phyloP scores from a whole-genome alignment of 148 eudicot genomes.

The Rhododendron henanense region DNA sequence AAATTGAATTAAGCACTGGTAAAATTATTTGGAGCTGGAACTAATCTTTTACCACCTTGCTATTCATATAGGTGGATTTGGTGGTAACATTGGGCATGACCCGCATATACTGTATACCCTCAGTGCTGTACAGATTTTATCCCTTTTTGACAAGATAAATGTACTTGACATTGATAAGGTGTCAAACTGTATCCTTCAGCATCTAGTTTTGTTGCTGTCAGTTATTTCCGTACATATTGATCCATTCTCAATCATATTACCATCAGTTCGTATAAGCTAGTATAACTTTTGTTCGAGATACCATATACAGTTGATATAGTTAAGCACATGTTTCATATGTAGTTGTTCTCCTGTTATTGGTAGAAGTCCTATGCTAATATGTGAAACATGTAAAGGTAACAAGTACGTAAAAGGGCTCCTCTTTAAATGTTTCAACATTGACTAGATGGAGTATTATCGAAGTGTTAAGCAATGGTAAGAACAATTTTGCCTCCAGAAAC shows the following conservation, averaged over 20 bases:
- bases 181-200: slow-evolving; percentile 72
- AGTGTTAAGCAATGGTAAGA: not conserved
- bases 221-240: not conserved
- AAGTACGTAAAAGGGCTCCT: not conserved
- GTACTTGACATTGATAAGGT: slow-evolving; percentile 76
- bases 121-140: slow-evolving; percentile 88
- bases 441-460: not conserved
- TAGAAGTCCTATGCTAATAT: not conserved
- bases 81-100: slow-evolving; percentile 94
- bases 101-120: slow-evolving; percentile 83
- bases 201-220: not conserved
- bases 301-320: not conserved
- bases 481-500: not conserved
- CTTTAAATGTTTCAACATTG: not conserved
- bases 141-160: slow-evolving; percentile 72
- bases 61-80: slow-evolving; percentile 73
- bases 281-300: not conserved
- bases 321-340: not conserved
- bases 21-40: not conserved
- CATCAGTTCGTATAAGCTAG: too few species aligned
- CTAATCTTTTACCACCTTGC: not conserved
- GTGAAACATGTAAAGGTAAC: not conserved
- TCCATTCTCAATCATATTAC: not conserved
- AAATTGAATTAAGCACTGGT: not conserved
- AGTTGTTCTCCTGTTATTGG: not conserved